phyloP scores from a whole-genome alignment of 176 grass and related monocot genomes.

The Carex pumila region DNA sequence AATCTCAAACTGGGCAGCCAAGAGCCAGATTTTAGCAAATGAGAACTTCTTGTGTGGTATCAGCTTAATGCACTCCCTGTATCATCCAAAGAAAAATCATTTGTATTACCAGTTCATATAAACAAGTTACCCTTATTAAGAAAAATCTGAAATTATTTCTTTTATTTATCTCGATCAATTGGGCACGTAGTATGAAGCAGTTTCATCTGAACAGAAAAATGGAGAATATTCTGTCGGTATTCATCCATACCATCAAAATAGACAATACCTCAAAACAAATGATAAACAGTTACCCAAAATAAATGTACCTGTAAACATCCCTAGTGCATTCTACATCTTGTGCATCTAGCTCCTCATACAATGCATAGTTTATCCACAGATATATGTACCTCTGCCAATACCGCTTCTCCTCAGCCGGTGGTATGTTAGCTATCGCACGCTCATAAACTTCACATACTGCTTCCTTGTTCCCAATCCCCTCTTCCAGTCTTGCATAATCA shows the following conservation, averaged over 20 bases:
- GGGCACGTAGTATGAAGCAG: background rate
- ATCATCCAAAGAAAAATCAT: background rate
- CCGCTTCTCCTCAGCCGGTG: slow-evolving; percentile 69
- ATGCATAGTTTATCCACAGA: slow-evolving; percentile 77
- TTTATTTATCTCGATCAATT: background rate
- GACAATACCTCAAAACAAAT: background rate
- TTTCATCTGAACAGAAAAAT: background rate
- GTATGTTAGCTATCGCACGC: slow-evolving; percentile 64
- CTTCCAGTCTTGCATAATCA: slow-evolving; percentile 73
- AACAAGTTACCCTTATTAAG: background rate
- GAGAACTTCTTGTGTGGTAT: slow-evolving; percentile 85
- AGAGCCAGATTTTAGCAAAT: slow-evolving; percentile 77
- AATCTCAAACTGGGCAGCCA: slow-evolving; percentile 86
- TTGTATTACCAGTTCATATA: background rate
- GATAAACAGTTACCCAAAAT: background rate
- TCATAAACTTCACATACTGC: slow-evolving; percentile 72
- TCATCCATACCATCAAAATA: background rate
- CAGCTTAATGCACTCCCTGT: slow-evolving; percentile 51
- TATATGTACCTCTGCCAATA: slow-evolving; percentile 91
- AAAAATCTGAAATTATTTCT: background rate
- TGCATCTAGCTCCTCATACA: slow-evolving; percentile 77
- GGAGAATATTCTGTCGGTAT: background rate
- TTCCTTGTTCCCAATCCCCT: slow-evolving; percentile 57
- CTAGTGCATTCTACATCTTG: slow-evolving; percentile 50
- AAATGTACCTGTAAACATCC: slow-evolving; percentile 51